A percentile compares a stretch with the other conserved stretches of the same genome.
These are phyloP conservation scores for Starmerella stellata DNA, from an alignment of 805 yeast genomes.

Conservation along the genomic window DNA sequence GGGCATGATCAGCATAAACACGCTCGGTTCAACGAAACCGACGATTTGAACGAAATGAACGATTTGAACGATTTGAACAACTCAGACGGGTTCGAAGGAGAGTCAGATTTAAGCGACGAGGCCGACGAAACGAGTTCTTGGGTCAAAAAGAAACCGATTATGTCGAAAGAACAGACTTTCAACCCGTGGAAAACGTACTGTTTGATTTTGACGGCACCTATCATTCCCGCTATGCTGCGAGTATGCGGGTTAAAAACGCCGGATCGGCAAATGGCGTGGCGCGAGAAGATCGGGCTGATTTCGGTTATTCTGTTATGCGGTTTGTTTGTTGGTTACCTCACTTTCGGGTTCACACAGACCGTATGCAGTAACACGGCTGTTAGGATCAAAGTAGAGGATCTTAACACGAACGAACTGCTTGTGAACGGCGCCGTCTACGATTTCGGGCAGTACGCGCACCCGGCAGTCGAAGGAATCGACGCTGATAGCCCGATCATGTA, in stretches of 20 bases:
- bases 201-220: constrained; percentile 72
- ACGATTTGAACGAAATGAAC: background rate
- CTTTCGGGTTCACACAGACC: constrained; percentile 76
- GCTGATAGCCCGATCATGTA: constrained; percentile 52
- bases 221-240: constrained; percentile 54
- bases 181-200: constrained; percentile 71
- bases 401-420: constrained; percentile 43
- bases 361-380: constrained; percentile 39
- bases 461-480: constrained; percentile 61
- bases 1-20: too few species aligned
- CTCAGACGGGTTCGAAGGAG: background rate
- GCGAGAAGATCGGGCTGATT: constrained; percentile 79
- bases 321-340: constrained; percentile 61
- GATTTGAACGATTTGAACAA: background rate
- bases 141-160: constrained; percentile 8
- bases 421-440: constrained; percentile 71
- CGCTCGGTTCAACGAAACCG: too few species aligned
- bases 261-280: constrained; percentile 87
- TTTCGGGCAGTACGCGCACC: constrained; percentile 51
- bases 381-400: constrained; percentile 43
- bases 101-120: background rate
- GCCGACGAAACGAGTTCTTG: background rate
- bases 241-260: constrained; percentile 61
- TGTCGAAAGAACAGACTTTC: constrained; percentile 15
- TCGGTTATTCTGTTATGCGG: constrained; percentile 59